Percentiles rank a stretch among this genome's conserved stretches.
Evolutionary conservation across 2,329 filamentous ascomycete species (phyloP).

Genomic region (Teratosphaeria viscida): DNA sequence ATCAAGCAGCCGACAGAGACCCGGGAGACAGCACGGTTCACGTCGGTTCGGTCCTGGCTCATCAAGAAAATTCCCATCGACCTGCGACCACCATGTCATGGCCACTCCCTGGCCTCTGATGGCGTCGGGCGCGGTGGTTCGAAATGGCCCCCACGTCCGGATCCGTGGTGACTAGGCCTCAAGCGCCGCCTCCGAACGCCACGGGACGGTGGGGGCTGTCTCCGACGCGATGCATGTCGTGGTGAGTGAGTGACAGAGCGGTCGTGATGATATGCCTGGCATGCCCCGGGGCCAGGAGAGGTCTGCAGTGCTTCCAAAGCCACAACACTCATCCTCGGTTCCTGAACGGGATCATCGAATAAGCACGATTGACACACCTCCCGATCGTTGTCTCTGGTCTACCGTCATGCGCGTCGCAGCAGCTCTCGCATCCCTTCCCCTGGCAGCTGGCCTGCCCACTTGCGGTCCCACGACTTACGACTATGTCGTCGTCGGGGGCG

Average conservation of each 20-base stretch:
- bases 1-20: neutral
- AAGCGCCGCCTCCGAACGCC: neutral
- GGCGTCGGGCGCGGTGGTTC: neutral
- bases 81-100: neutral
- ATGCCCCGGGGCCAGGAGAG: neutral
- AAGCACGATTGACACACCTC: too few relatives aligned
- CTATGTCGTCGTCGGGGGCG: neutral
- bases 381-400: neutral
- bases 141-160: neutral
- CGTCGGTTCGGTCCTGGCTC: too few relatives aligned
- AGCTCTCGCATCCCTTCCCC: neutral
- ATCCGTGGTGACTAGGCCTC: neutral
- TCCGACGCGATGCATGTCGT: neutral
- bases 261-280: neutral
- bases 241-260: neutral
- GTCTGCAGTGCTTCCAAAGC: neutral
- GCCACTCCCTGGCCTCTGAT: neutral
- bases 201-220: neutral
- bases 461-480: neutral
- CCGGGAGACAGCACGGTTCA: too few relatives aligned
- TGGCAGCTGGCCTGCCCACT: neutral
- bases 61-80: neutral
- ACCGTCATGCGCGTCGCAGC: neutral
- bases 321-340: too few relatives aligned
- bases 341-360: too few relatives aligned